phyloP scores from a whole-genome alignment of 495 filamentous ascomycete genomes.

The Penicillium flavigenum region DNA sequence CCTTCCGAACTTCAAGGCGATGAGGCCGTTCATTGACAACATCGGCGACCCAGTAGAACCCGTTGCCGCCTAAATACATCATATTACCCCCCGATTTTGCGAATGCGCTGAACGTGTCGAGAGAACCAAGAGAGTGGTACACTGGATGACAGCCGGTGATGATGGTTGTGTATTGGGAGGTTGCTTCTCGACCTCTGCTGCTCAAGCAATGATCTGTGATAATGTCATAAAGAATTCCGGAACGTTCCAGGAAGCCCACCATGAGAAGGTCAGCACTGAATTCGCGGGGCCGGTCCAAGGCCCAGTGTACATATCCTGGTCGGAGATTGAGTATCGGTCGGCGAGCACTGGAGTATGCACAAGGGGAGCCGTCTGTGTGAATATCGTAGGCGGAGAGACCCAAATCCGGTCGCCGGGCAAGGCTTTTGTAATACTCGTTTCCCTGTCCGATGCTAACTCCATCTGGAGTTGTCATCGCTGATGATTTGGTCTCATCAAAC shows the following conservation, averaged over 20 bases:
- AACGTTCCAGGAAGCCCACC: conserved; percentile 28
- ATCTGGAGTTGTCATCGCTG: conserved; percentile 18
- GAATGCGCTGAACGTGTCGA: conserved; percentile 20
- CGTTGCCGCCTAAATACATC: conserved; percentile 36
- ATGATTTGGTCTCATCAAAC: conserved; percentile 20
- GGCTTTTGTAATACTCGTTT: conserved; percentile 16
- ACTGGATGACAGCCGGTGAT: conserved; percentile 1
- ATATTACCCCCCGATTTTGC: conserved; percentile 20
- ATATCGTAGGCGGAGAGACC: conserved; percentile 29
- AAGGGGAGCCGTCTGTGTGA: conserved; percentile 28
- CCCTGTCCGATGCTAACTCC: conserved; percentile 10
- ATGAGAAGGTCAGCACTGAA: conserved; percentile 33
- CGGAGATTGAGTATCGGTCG: conserved; percentile 30
- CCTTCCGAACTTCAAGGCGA: conserved; percentile 34
- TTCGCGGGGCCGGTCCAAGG: conserved; percentile 29
- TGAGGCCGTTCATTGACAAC: conserved; percentile 15
- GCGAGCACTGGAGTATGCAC: conserved; percentile 18
- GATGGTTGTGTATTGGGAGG: background rate
- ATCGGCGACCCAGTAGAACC: conserved; percentile 27
- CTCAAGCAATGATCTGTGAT: conserved; percentile 35
- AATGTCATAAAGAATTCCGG: conserved; percentile 28
- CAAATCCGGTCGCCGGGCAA: conserved; percentile 21
- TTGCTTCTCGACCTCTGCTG: conserved; percentile 15
- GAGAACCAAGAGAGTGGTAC: conserved; percentile 7
- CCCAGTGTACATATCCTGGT: conserved; percentile 32